Conservation (phyloP, 495 filamentous ascomycete species). For the Neurospora tetraspora region DNA sequence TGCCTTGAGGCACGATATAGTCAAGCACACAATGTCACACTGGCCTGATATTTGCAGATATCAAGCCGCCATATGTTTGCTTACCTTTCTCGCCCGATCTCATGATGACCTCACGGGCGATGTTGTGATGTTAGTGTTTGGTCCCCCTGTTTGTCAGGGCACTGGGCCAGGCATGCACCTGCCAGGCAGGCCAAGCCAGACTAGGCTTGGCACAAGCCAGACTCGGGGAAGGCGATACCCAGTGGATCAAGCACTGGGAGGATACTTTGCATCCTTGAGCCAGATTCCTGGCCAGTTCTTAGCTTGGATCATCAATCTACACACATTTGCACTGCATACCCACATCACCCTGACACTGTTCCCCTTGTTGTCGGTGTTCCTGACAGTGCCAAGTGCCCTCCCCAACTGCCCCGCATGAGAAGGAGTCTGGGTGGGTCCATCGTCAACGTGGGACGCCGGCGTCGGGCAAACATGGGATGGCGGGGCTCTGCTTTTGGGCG, state of each 20-base stretch:
- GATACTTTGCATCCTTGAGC: too few relatives aligned
- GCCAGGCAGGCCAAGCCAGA: too few relatives aligned
- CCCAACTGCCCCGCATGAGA: background rate
- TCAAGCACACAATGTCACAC: background rate
- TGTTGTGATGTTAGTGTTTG: background rate
- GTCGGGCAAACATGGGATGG: slow-evolving; percentile 6
- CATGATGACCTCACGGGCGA: background rate
- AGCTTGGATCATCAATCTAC: too few relatives aligned
- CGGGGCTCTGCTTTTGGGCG: background rate
- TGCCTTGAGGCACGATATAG: background rate
- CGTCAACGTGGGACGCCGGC: background rate
- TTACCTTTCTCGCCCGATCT: background rate
- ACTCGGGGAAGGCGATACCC: too few relatives aligned
- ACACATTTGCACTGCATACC: too few relatives aligned
- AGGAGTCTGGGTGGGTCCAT: background rate
- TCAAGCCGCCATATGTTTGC: background rate
- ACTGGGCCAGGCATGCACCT: too few relatives aligned
- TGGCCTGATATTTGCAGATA: background rate
- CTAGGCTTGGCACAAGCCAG: too few relatives aligned
- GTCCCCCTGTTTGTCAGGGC: background rate
- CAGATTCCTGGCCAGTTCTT: too few relatives aligned
- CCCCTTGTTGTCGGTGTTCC: background rate
- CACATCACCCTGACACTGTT: too few relatives aligned
- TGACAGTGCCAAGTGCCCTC: background rate
- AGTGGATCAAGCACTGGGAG: too few relatives aligned